These are phyloP conservation scores for Aspergillus intermedius DNA, from an alignment of 2,329 filamentous ascomycete species.

Conservation along the genomic window DNA sequence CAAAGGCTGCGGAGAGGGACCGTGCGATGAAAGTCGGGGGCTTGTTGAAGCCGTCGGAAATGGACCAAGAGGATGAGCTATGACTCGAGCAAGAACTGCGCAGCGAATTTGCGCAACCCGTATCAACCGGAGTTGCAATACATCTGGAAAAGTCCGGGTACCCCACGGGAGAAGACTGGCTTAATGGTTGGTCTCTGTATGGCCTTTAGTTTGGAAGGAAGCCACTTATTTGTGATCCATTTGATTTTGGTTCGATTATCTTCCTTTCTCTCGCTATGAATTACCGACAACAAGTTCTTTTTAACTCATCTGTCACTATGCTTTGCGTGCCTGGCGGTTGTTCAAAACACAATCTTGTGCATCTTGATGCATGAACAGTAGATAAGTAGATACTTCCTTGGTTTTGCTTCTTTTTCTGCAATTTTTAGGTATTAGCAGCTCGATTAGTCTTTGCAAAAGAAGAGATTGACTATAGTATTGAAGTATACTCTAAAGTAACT, in stretches of 20 bases:
- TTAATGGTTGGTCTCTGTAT: conserved; percentile 63
- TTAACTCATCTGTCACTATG: neutral
- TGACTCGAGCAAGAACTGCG: conserved; percentile 72
- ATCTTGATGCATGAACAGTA: neutral
- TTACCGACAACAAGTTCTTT: too few species aligned
- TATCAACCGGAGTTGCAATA: conserved; percentile 21
- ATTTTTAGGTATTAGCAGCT: neutral
- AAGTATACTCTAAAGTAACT: too few species aligned
- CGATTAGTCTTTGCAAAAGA: neutral
- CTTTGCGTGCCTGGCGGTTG: neutral
- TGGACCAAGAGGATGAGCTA: conserved; percentile 73
- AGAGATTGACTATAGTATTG: too few species aligned
- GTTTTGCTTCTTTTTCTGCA: neutral
- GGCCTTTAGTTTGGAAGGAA: conserved; percentile 43
- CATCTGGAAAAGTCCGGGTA: conserved; percentile 15
- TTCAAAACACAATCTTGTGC: neutral
- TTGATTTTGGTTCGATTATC: neutral
- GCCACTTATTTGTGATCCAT: neutral
- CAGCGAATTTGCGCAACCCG: conserved; percentile 50
- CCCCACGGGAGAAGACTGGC: conserved; percentile 23
- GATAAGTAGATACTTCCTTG: neutral
- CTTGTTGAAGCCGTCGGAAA: conserved; percentile 91
- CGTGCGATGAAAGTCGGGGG: conserved; percentile 92
- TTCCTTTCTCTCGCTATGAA: too few species aligned
- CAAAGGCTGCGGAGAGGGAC: conserved; percentile 81